These are phyloP conservation scores for Lachnellula subtilissima DNA, from an alignment of 2,329 filamentous ascomycete genomes.

Conservation along the genomic window DNA sequence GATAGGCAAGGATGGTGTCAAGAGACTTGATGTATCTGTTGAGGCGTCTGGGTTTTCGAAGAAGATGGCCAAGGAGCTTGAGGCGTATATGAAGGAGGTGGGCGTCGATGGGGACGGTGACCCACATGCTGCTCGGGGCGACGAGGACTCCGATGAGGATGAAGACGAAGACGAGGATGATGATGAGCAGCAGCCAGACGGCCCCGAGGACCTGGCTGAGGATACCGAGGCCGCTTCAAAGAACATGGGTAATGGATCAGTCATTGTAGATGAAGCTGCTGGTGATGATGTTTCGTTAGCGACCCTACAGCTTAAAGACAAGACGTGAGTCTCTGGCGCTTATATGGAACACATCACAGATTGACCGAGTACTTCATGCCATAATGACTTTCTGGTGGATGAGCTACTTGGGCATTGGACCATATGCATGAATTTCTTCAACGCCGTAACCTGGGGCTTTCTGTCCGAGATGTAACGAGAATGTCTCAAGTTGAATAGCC, in stretches of 20 bases:
- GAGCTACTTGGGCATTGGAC: too few relatives aligned
- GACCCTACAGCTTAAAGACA: constrained; percentile 24
- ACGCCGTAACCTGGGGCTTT: too few relatives aligned
- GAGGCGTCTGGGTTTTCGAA: constrained; percentile 93
- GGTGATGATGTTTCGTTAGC: constrained; percentile 18
- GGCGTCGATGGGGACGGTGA: constrained; percentile 46
- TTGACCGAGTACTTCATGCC: too few relatives aligned
- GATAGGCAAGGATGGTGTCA: constrained; percentile 58
- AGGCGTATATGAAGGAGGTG: constrained; percentile 77
- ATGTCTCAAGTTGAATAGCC: too few relatives aligned
- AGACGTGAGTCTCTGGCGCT: constrained; percentile 23
- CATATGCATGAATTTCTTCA: too few relatives aligned
- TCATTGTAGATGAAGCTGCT: not conserved
- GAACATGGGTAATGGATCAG: not conserved
- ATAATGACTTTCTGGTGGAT: not conserved
- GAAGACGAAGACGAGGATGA: constrained; percentile 32
- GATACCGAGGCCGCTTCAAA: constrained; percentile 7
- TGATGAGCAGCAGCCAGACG: constrained; percentile 27
- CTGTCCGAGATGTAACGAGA: too few relatives aligned
- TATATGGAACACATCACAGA: not conserved
- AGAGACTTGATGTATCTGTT: constrained; percentile 77
- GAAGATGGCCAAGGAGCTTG: constrained; percentile 94
- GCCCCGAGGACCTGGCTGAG: constrained; percentile 31
- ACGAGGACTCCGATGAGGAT: constrained; percentile 37
- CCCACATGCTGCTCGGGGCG: constrained; percentile 25